Evolutionary conservation across 768 basidiomycete genomes (phyloP), one percentile per base, ranked within the genome.

Genomic region (Wakefieldia striispora): DNA sequence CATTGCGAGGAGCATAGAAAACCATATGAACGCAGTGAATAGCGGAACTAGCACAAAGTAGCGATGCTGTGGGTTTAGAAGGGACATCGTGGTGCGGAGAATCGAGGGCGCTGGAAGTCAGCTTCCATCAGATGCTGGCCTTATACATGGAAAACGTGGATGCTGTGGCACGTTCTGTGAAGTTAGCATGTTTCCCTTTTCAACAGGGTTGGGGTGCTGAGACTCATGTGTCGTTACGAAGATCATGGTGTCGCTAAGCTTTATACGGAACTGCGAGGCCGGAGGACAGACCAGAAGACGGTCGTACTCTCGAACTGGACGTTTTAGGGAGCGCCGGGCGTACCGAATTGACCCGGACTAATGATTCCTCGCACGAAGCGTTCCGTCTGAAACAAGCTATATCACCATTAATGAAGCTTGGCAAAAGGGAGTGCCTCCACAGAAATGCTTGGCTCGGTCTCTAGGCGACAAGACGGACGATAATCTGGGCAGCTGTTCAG

Each of bases 1-100:
- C 80, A 91, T 81, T 2, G 86, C 76, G 42, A 83, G 75, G 9
- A 91, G 71, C 12, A 78, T 86, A 75, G 81, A 72, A 55, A 82
- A 86, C 88, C 88, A 91, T 36, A 86, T 75, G 51, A 80, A 71
- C 0, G 83, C 74, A 5, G 77, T 69, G 47, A 82, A 70, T 19
- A 81, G 43, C 4, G 88, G 88, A 43, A 89, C 74, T 78, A 80
- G 78, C 45, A 82, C 79, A 69, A 82, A 84, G 52, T 70, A 68
- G 77, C 83, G 85, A 55, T 83, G 81, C 0, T 20, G 50, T 11
- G n/a, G 20, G 23, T 34, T 51, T 17, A 55, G 47, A 26, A 40
- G 41, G 24, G 27, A 45, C 65, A 67, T 67, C 4, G 42, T 34
- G 6, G 42, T 34, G 4, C 35, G 6, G 20, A 36, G 21, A 38